Percentiles rank a stretch among this genome's conserved stretches.
Conservation (phyloP, 2,329 filamentous ascomycete genomes). For the Fusarium chaquense region DNA sequence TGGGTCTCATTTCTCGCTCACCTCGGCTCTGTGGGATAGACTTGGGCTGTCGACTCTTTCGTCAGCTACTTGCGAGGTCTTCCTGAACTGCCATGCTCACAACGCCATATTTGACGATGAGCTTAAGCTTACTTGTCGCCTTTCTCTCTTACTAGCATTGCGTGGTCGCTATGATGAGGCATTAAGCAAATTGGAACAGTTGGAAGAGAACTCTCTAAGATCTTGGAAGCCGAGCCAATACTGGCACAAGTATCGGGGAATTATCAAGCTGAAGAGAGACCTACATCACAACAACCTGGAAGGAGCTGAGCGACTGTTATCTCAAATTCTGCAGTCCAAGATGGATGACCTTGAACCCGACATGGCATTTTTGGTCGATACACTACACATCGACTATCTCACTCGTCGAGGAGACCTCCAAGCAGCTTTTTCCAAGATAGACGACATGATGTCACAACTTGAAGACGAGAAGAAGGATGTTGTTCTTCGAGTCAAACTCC, state of each 20-base stretch:
- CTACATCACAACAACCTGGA: conserved; percentile 67
- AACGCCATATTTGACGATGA: conserved; percentile 77
- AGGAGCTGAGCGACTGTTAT: conserved; percentile 63
- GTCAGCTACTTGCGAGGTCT: conserved; percentile 75
- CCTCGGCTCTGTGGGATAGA: conserved; percentile 79
- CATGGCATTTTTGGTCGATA: conserved; percentile 63
- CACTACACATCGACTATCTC: conserved; percentile 65
- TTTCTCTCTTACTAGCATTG: conserved; percentile 70
- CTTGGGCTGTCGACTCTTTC: conserved; percentile 73
- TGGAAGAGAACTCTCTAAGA: conserved; percentile 72
- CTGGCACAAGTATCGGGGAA: conserved; percentile 73
- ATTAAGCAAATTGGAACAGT: conserved; percentile 54
- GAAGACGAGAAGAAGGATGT: conserved; percentile 65
- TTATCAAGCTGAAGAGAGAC: conserved; percentile 74
- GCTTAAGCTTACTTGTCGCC: conserved; percentile 78
- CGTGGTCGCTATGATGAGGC: conserved; percentile 79
- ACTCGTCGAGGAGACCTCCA: conserved; percentile 61
- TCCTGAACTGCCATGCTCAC: conserved; percentile 77
- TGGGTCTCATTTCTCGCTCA: conserved; percentile 78
- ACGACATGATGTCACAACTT: conserved; percentile 57
- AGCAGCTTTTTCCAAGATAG: conserved; percentile 62
- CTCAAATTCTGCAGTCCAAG: conserved; percentile 65
- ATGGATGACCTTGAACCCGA: conserved; percentile 65
- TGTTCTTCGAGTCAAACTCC: conserved; percentile 75
- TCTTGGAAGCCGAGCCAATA: conserved; percentile 84